These are phyloP conservation scores for Fraxinus sp. DNA, from an alignment of 305 asterid species.

Conservation along the genomic window DNA sequence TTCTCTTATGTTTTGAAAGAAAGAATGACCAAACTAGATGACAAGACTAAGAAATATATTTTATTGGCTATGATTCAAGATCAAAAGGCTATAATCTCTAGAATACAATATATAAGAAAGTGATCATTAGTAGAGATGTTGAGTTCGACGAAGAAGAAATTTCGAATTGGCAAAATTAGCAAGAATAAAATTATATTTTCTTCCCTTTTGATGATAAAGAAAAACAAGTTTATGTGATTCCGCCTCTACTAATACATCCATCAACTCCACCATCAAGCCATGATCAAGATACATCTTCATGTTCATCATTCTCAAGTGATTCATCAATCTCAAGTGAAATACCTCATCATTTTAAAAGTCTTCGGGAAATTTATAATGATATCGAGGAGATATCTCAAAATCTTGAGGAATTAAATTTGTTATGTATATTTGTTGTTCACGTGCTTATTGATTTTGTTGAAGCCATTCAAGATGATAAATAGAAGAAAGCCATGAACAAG, in stretches of 20 bases:
- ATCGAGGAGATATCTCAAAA: too few relatives aligned
- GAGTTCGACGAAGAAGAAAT: neutral
- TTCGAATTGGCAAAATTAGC: neutral
- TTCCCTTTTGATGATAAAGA: neutral
- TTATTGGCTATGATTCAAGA: neutral
- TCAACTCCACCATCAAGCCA: neutral
- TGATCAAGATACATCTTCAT: neutral
- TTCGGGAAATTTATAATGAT: neutral
- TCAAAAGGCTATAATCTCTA: neutral
- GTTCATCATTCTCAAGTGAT: neutral
- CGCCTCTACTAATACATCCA: neutral
- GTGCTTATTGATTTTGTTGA: too few relatives aligned
- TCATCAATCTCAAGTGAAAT: too few relatives aligned
- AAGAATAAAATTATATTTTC: neutral
- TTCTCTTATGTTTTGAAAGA: neutral
- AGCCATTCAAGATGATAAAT: too few relatives aligned
- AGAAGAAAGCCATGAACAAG: too few relatives aligned
- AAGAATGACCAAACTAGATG: neutral
- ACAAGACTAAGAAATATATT: too few relatives aligned
- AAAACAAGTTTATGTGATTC: neutral
- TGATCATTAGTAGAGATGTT: neutral
- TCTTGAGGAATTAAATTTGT: too few relatives aligned
- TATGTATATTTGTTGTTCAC: too few relatives aligned
- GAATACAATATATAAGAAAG: neutral
- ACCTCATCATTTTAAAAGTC: neutral